A percentile compares a stretch with the other conserved stretches of the same genome.
Evolutionary conservation across 2,329 filamentous ascomycete genomes (phyloP).

Genomic region (Diaporthe batatas): DNA sequence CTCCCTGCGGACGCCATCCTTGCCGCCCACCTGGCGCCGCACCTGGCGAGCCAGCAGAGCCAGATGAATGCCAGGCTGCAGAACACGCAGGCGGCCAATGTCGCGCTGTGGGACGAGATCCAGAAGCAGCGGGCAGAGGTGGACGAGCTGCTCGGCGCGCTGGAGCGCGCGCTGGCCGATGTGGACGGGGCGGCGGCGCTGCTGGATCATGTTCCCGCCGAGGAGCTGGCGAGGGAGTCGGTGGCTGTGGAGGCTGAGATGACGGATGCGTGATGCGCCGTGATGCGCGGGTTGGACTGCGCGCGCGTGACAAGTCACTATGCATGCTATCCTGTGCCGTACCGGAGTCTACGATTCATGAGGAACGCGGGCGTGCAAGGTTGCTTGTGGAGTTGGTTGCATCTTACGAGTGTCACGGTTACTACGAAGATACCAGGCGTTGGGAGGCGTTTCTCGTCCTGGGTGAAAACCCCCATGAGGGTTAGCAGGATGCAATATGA

Average conservation of each 20-base stretch:
- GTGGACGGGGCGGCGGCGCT: constrained; percentile 65
- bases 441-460: constrained; percentile 31
- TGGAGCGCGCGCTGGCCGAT: constrained; percentile 68
- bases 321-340: neutral
- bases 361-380: neutral
- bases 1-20: constrained; percentile 67
- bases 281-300: neutral
- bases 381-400: neutral
- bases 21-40: constrained; percentile 67
- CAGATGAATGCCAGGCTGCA: constrained; percentile 70
- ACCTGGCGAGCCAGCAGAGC: constrained; percentile 65
- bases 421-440: constrained; percentile 41
- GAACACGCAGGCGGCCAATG: constrained; percentile 70
- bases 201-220: constrained; percentile 59
- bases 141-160: constrained; percentile 60
- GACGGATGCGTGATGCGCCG: constrained; percentile 43
- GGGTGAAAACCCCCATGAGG: neutral
- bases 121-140: constrained; percentile 68
- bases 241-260: constrained; percentile 60
- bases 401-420: constrained; percentile 37
- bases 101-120: constrained; percentile 64
- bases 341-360: neutral
- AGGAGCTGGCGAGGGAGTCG: constrained; percentile 64
- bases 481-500: constrained; percentile 35
- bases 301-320: neutral